These are phyloP conservation scores for Trichocladium uniseriatum DNA, from an alignment of 495 filamentous ascomycete species.

Conservation along the genomic window DNA sequence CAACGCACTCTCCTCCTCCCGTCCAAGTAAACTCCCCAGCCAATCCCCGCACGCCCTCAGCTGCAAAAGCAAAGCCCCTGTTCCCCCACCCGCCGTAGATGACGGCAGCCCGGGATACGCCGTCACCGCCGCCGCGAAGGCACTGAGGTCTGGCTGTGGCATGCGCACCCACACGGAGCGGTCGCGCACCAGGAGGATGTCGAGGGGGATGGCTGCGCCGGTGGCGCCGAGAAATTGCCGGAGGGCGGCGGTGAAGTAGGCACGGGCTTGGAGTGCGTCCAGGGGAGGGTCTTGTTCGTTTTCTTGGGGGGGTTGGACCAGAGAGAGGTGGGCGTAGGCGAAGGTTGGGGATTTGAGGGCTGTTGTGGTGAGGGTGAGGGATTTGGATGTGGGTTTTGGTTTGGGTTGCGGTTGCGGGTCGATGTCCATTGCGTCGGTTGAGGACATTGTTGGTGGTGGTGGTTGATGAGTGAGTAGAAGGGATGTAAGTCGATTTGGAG, in stretches of 20 bases:
- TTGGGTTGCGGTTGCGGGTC: slow-evolving; percentile 2
- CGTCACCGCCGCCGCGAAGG: slow-evolving; percentile 52
- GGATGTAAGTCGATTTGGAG: background rate
- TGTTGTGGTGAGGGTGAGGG: slow-evolving; percentile 25
- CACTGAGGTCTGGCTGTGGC: slow-evolving; percentile 53
- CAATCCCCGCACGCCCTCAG: slow-evolving; percentile 37
- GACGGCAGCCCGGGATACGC: slow-evolving; percentile 49
- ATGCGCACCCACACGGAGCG: slow-evolving; percentile 63
- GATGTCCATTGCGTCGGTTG: slow-evolving; percentile 13
- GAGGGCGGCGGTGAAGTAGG: slow-evolving; percentile 63
- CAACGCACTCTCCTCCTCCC: slow-evolving; percentile 27
- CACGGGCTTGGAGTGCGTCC: slow-evolving; percentile 65
- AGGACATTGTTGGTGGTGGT: background rate
- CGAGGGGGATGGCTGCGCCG: slow-evolving; percentile 67
- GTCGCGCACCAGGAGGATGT: slow-evolving; percentile 59
- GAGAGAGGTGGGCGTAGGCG: slow-evolving; percentile 36
- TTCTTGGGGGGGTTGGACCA: slow-evolving; percentile 14
- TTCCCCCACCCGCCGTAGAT: slow-evolving; percentile 1
- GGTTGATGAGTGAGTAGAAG: background rate
- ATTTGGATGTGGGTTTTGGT: slow-evolving; percentile 17
- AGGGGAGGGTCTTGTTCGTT: slow-evolving; percentile 40
- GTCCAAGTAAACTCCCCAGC: slow-evolving; percentile 35
- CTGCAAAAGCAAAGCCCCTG: slow-evolving; percentile 21
- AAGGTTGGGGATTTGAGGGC: slow-evolving; percentile 31
- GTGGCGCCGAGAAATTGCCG: slow-evolving; percentile 71